phyloP scores from a whole-genome alignment of 2,329 filamentous ascomycete species.

The Emmonsia crescens region DNA sequence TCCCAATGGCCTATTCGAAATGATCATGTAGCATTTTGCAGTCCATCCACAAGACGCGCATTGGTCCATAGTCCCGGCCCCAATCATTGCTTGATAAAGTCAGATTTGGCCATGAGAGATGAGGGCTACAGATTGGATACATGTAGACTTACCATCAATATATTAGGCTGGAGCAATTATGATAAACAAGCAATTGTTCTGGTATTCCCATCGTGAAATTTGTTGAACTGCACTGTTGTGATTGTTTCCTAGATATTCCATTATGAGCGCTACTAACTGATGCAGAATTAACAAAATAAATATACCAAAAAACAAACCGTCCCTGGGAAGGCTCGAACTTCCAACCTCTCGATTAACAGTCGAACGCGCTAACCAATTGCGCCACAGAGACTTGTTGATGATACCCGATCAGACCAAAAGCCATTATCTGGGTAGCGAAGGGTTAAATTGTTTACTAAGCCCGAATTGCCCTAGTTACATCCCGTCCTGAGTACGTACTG shows the following conservation, averaged over 20 bases:
- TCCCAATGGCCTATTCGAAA: neutral
- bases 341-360: slow-evolving; percentile 23
- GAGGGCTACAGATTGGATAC: neutral
- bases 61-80: neutral
- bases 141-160: neutral
- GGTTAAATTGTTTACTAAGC: too few species aligned
- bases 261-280: too few species aligned
- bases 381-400: slow-evolving; percentile 1
- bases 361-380: slow-evolving; percentile 8
- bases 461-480: neutral
- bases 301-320: slow-evolving; percentile 14
- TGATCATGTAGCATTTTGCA: neutral
- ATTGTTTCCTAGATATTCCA: too few species aligned
- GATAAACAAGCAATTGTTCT: too few species aligned
- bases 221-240: too few species aligned
- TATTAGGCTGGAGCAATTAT: too few species aligned
- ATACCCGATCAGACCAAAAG: neutral
- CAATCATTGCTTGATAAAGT: too few species aligned
- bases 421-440: neutral
- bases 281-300: neutral
- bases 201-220: too few species aligned
- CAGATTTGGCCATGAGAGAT: too few species aligned
- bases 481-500: neutral
- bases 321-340: slow-evolving; percentile 34
- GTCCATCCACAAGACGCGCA: neutral